Percentiles rank a stretch among this genome's conserved stretches.
phyloP scores from a whole-genome alignment of 352 stramenopile genomes.

The Elongisporangium undulatum region DNA sequence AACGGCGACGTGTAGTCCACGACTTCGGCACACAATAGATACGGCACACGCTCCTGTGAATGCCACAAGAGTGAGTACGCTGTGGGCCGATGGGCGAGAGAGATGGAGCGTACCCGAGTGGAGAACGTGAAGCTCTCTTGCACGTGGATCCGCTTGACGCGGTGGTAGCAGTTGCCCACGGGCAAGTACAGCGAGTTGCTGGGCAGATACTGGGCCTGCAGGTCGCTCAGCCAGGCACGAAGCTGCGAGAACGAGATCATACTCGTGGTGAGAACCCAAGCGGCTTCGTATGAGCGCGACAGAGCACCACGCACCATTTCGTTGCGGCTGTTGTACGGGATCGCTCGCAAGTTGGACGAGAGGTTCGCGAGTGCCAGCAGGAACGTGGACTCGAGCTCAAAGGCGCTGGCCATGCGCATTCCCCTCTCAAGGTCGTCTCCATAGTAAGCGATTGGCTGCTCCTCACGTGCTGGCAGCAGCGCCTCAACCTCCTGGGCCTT shows the following conservation, averaged over 20 bases:
- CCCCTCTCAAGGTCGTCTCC: conserved; percentile 42
- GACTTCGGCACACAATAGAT: conserved; percentile 70
- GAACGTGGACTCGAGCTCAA: conserved; percentile 66
- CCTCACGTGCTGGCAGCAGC: conserved; percentile 36
- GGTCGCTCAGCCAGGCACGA: conserved; percentile 56
- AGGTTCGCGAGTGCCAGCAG: conserved; percentile 64
- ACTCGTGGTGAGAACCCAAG: neutral
- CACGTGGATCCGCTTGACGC: conserved; percentile 73
- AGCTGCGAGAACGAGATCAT: conserved; percentile 26
- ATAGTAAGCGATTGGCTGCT: conserved; percentile 7
- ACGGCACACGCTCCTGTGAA: conserved; percentile 71
- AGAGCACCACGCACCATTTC: conserved; percentile 43
- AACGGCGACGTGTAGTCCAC: conserved; percentile 52
- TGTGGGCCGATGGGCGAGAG: neutral
- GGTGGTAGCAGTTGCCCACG: conserved; percentile 71
- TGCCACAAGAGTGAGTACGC: neutral
- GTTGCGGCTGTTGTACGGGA: conserved; percentile 52
- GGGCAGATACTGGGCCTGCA: conserved; percentile 63
- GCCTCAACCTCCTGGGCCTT: conserved; percentile 45
- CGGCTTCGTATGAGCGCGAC: neutral
- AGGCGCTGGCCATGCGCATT: conserved; percentile 32
- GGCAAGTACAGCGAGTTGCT: conserved; percentile 79
- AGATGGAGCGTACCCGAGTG: conserved; percentile 30
- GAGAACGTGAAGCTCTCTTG: conserved; percentile 83
- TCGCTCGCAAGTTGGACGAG: conserved; percentile 65